Conservation (phyloP, 805 yeast species). For the Saccharomycopsis synnaedendra region DNA sequence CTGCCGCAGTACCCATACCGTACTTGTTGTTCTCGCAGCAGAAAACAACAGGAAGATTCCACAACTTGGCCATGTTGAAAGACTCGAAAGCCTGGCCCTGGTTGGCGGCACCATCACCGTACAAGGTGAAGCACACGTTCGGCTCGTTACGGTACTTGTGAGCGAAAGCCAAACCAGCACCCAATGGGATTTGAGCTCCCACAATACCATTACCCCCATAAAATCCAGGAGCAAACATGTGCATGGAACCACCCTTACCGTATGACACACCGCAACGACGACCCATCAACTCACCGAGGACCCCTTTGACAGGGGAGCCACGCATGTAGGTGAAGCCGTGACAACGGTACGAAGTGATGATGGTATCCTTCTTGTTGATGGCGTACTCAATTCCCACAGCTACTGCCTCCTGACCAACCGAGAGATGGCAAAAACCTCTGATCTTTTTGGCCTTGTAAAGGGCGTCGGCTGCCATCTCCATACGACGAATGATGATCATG, state of each 20-base stretch:
- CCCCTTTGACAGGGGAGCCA: conserved; percentile 84
- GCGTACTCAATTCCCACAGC: conserved; percentile 98
- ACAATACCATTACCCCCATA: conserved; percentile 99
- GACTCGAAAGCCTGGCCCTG: conserved; percentile 99
- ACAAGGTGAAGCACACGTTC: conserved; percentile 75
- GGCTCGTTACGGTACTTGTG: conserved; percentile 84
- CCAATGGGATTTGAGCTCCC: conserved; percentile 98
- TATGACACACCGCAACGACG: conserved; percentile 87
- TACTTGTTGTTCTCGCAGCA: conserved; percentile 98
- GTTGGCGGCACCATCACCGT: conserved; percentile 99
- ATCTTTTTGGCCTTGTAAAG: conserved; percentile 96
- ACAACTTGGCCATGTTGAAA: conserved; percentile 97
- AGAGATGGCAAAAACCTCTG: conserved; percentile 97
- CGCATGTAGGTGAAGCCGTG: conserved; percentile 97
- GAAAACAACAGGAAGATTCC: conserved; percentile 91
- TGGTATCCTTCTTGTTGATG: conserved; percentile 70
- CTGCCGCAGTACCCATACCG: conserved; percentile 99
- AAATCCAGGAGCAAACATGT: conserved; percentile 90
- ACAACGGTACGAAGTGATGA: conserved; percentile 96
- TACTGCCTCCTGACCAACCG: conserved; percentile 97
- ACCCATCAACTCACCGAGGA: conserved; percentile 95
- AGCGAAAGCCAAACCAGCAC: conserved; percentile 97
- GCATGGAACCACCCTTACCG: conserved; percentile 99
- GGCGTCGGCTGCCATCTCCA: conserved; percentile 99
- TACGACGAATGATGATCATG: conserved; percentile 86